Conservation (phyloP, 176 grass and related monocot species). For the Melocanna baccifera region DNA sequence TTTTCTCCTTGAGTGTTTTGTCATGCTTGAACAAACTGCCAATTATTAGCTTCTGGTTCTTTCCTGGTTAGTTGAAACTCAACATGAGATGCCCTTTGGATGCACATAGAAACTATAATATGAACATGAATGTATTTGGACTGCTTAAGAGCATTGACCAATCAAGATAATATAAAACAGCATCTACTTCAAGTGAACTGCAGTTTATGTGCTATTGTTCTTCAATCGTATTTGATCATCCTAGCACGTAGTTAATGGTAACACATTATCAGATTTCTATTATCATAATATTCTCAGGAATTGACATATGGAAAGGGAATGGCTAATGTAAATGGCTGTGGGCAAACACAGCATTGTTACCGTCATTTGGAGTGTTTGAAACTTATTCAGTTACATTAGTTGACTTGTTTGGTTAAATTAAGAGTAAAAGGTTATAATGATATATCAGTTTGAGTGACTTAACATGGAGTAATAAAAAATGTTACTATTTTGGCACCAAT, state of each 20-base stretch:
- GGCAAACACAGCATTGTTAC: neutral
- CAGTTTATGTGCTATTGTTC: conserved; percentile 8
- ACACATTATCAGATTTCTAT: neutral
- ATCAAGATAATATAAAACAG: neutral
- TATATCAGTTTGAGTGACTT: neutral
- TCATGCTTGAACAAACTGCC: neutral
- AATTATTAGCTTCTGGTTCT: neutral
- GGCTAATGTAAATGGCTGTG: neutral
- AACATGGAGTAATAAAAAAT: neutral
- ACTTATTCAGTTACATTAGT: neutral
- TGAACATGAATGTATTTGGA: neutral
- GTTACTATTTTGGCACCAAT: neutral
- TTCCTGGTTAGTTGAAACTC: neutral
- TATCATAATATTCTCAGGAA: neutral
- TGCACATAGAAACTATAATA: neutral
- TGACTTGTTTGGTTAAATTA: neutral
- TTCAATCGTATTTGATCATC: neutral
- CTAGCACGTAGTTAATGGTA: neutral
- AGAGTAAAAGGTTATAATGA: neutral
- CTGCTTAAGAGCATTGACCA: neutral
- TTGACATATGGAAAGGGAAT: neutral
- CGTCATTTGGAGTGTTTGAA: neutral
- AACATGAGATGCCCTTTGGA: neutral
- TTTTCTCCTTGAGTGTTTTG: neutral
- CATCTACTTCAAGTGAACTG: neutral